Evolutionary conservation across 2,329 filamentous ascomycete genomes (phyloP), one percentile per base, ranked within the genome.

Genomic region (Nannizziopsis barbatae): DNA sequence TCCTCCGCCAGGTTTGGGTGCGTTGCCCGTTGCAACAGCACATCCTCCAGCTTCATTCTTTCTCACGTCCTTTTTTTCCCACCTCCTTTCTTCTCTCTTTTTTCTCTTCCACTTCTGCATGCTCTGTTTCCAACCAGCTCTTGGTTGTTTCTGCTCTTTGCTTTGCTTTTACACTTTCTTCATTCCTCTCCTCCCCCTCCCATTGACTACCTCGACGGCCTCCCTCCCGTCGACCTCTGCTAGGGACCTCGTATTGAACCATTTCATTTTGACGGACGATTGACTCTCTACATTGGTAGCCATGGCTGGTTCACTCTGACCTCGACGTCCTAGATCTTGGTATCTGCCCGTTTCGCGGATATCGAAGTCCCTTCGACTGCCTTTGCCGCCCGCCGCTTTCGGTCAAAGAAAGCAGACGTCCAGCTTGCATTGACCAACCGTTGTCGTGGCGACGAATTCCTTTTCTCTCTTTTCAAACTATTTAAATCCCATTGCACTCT

Each of bases 21-120:
- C 50, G 53, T 55, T 55, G 53, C 53, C 53, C 53, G 47, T 55
- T 55, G 53, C 53, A 54, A 55, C 53, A 54, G 40, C 37, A 43
- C 37, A 39, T 32, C 50, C 39, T 33, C 47, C 46, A 45, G 45
- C 50, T 49, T 49, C 50, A 49, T 42, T 43, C 47, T 36, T 45
- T 50, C 47, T 50, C 44, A 33, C 20, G 40, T 14, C 22, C 48
- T 44, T 38, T 45, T 43, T 44, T 53, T 36, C 47, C 12, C 33
- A n/a, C 27, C 35, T 46, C 32, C 45, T 17, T 27, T 51, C 42
- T 43, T 43, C 27, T 33, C 42, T 17, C 30, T 32, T 17, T 15
- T 40, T 46, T 40, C n/a, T 42, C 33, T 36, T 47, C 42, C 27
- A 36, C 14, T 20, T 49, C 46, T 18, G 30, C 38, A 20, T 49